phyloP scores from a whole-genome alignment of 371 early-diverging fungal species.

The Nematocida major region DNA sequence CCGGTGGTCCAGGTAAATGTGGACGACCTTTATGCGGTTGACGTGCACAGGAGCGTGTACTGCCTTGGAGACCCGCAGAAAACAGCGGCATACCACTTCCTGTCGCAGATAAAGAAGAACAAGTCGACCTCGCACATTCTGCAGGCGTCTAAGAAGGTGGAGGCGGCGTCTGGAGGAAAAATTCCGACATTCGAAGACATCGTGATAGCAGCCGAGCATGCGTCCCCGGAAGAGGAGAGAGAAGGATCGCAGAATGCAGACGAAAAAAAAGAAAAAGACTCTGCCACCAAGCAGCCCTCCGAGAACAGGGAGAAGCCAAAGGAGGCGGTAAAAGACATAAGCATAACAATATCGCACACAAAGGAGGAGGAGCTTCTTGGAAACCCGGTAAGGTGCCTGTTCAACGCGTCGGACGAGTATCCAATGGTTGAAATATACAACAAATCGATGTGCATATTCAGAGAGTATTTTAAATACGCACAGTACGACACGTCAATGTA shows the following conservation, averaged over 20 bases:
- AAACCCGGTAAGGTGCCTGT: not conserved
- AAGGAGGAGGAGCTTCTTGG: not conserved
- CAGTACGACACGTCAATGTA: slow-evolving; percentile 45
- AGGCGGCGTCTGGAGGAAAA: not conserved
- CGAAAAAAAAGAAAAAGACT: too few species aligned
- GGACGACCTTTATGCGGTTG: slow-evolving; percentile 3
- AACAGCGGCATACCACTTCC: not conserved
- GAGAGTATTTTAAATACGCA: slow-evolving; percentile 8
- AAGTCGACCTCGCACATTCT: not conserved
- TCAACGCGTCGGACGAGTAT: not conserved
- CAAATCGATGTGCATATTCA: slow-evolving; percentile 1
- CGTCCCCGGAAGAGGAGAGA: too few species aligned
- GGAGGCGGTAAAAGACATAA: not conserved
- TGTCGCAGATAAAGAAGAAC: not conserved
- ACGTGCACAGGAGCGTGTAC: not conserved
- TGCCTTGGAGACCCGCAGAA: slow-evolving; percentile 1
- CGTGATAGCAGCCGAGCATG: not conserved
- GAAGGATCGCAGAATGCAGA: too few species aligned
- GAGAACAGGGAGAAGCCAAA: not conserved
- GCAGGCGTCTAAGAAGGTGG: slow-evolving; percentile 26
- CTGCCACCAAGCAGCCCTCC: too few species aligned
- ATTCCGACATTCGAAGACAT: slow-evolving; percentile 9
- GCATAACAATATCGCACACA: not conserved
- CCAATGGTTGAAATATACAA: not conserved
- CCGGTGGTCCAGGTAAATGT: not conserved